Percentiles rank a stretch among this genome's conserved stretches.
Conservation (phyloP, 495 filamentous ascomycete species). For the Penicillium ochrochloron region DNA sequence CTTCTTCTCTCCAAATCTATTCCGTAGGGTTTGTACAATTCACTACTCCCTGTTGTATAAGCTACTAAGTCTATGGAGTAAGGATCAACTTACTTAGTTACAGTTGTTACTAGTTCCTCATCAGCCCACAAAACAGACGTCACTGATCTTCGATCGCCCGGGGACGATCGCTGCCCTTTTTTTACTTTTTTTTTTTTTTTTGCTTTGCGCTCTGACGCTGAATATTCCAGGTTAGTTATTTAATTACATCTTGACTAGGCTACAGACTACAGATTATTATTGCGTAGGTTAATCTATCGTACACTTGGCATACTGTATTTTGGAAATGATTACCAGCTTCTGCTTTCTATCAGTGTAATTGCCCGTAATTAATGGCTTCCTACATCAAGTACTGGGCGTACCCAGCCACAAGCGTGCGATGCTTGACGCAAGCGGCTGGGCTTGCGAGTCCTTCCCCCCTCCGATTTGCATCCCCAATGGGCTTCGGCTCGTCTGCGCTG, state of each 20-base stretch:
- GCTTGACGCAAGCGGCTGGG: slow-evolving; percentile 41
- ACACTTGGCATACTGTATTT: background rate
- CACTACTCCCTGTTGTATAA: background rate
- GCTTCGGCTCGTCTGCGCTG: slow-evolving; percentile 3
- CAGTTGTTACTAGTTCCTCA: background rate
- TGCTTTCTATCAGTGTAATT: background rate
- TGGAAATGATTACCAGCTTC: background rate
- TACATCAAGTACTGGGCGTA: background rate
- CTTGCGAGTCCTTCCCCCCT: slow-evolving; percentile 2
- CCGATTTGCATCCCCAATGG: slow-evolving; percentile 17
- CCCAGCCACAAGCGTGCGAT: slow-evolving; percentile 28
- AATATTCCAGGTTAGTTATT: background rate
- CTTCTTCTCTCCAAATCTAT: background rate
- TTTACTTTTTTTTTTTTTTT: slow-evolving; percentile 6
- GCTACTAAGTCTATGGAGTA: background rate
- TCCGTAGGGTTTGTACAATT: background rate
- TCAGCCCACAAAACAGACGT: slow-evolving; percentile 13
- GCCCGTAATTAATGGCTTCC: background rate
- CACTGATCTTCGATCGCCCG: slow-evolving; percentile 32
- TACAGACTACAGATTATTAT: background rate
- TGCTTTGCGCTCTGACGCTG: background rate
- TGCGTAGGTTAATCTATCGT: slow-evolving; percentile 2
- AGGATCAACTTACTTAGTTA: background rate
- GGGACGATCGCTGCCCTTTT: slow-evolving; percentile 23
- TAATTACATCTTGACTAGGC: background rate